phyloP scores from a whole-genome alignment of 139 green algal species.

The Nannochloris sp. region DNA sequence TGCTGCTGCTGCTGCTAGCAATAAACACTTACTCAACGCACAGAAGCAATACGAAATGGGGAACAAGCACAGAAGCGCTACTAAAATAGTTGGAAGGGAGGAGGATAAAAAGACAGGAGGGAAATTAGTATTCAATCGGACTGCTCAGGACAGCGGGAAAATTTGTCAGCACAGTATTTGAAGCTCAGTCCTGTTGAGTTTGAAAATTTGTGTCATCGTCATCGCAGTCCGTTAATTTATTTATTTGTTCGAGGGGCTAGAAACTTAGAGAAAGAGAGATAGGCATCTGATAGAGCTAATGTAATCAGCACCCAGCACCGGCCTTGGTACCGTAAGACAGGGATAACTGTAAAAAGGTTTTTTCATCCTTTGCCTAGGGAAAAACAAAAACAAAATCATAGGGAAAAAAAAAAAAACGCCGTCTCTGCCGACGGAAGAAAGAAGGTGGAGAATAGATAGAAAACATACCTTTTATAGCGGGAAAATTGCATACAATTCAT shows the following conservation, averaged over 20 bases:
- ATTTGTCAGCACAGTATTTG: conserved; percentile 30
- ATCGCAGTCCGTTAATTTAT: conserved; percentile 15
- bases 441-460: neutral
- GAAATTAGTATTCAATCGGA: neutral
- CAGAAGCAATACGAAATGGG: too few species aligned
- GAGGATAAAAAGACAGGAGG: neutral
- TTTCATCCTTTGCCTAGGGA: conserved; percentile 12
- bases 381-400: conserved; percentile 4
- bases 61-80: too few species aligned
- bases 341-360: conserved; percentile 58
- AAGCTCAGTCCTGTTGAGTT: conserved; percentile 75
- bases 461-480: neutral
- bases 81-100: too few species aligned
- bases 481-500: too few species aligned
- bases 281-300: conserved; percentile 80
- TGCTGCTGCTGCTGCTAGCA: too few species aligned
- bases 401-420: neutral
- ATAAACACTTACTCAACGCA: too few species aligned
- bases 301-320: conserved; percentile 39
- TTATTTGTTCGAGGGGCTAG: neutral
- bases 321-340: conserved; percentile 55
- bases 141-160: conserved; percentile 61
- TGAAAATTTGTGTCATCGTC: conserved; percentile 57
- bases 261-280: neutral
- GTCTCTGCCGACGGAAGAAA: neutral